Percentiles rank a stretch among this genome's conserved stretches.
These are phyloP conservation scores for Apiotrichum gracile DNA, from an alignment of 1,284 basidiomycete genomes.

Conservation along the genomic window DNA sequence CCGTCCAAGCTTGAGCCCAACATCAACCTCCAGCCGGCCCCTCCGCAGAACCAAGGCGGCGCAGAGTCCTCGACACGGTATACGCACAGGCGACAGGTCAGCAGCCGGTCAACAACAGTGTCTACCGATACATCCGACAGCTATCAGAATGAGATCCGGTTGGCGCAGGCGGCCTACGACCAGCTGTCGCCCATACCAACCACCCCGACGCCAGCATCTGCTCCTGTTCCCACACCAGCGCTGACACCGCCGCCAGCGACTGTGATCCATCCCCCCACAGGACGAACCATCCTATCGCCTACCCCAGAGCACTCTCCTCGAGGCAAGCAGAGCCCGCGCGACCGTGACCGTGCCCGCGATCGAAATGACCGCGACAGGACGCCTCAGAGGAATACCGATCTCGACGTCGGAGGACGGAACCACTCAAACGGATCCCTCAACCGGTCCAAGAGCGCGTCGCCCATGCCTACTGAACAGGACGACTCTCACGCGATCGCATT, in stretches of 20 bases:
- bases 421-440: constrained; percentile 4
- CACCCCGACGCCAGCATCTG: not conserved
- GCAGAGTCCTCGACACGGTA: no score
- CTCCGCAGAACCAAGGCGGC: no score
- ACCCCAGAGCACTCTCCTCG: constrained; percentile 9
- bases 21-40: not conserved
- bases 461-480: constrained; percentile 9
- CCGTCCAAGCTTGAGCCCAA: not conserved
- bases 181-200: constrained; percentile 3
- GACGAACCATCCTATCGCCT: constrained; percentile 1
- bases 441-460: constrained; percentile 9
- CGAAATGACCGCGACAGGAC: not conserved
- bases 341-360: not conserved
- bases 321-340: not conserved
- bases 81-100: constrained; percentile 7
- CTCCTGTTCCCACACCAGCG: not conserved
- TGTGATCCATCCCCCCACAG: not conserved
- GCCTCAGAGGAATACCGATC: not conserved
- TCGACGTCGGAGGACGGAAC: constrained; percentile 1
- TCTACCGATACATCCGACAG: constrained; percentile 9
- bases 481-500: constrained; percentile 34
- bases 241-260: constrained; percentile 1
- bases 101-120: constrained; percentile 1
- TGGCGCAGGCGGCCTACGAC: constrained; percentile 16
- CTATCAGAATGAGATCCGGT: constrained; percentile 14